phyloP scores from a whole-genome alignment of 1,139 yeast species.

The Sugiyamaella pinicola region DNA sequence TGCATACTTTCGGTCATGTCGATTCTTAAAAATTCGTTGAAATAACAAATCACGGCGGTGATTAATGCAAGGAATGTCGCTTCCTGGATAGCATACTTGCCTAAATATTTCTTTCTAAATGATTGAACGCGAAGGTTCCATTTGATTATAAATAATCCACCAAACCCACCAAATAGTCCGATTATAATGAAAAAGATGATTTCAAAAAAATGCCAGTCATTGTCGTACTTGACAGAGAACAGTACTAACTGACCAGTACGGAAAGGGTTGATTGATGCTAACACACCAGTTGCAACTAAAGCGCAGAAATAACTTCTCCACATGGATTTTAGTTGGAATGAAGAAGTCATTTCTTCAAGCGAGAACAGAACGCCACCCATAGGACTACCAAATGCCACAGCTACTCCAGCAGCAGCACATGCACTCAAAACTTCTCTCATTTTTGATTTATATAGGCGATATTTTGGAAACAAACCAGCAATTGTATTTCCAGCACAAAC shows the following conservation, averaged over 20 bases:
- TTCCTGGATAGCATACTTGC: constrained; percentile 64
- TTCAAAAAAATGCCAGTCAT: constrained; percentile 86
- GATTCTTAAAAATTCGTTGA: constrained; percentile 72
- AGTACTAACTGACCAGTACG: constrained; percentile 91
- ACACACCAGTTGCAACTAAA: constrained; percentile 78
- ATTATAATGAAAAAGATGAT: constrained; percentile 74
- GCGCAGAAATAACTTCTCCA: constrained; percentile 95
- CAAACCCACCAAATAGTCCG: constrained; percentile 90
- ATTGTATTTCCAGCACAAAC: constrained; percentile 76
- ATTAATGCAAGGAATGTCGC: constrained; percentile 65
- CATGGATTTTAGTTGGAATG: constrained; percentile 73
- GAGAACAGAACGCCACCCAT: constrained; percentile 93
- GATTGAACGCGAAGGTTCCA: constrained; percentile 77
- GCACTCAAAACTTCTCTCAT: constrained; percentile 69
- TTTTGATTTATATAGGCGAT: constrained; percentile 45
- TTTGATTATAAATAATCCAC: constrained; percentile 80
- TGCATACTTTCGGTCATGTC: constrained; percentile 99
- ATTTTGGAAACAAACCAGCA: constrained; percentile 55
- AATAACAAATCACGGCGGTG: constrained; percentile 79
- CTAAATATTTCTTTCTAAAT: constrained; percentile 71
- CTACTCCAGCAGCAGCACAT: constrained; percentile 91
- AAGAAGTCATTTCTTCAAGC: constrained; percentile 73
- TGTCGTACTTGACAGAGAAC: constrained; percentile 84
- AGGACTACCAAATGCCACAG: constrained; percentile 93
- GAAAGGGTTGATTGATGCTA: constrained; percentile 77